Base-by-base conservation (phyloP, 2,329 filamentous ascomycete species). In the Pyrenochaeta sp. region DNA sequence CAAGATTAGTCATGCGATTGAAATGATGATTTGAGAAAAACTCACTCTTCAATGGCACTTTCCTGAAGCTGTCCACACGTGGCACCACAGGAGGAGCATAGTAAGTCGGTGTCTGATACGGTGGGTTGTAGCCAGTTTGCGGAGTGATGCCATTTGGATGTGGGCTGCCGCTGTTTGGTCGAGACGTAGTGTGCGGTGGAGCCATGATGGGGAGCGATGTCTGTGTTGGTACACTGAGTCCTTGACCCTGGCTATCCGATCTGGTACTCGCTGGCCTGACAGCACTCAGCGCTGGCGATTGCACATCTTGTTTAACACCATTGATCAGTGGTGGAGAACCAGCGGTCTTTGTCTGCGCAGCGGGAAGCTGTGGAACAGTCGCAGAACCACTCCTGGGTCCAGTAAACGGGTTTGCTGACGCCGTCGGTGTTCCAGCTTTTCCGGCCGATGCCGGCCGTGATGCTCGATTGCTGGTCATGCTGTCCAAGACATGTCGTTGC, bases 401-500 rank as follows among this genome's bases (percentile, higher is more conserved):
- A 27, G 51, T 57, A 40, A 73, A 72, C 3, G 69, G 71, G 51
- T 72, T 74, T 14, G 61, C 41, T 18, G 66, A 45, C 7, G 58
- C 55, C 31, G 58, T 51, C 12, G 69, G 66, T 14, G 71, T 70
- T 27, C 60, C 61, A 10, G 64, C 35, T 49, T 69, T 71, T 1
- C 65, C 71, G 33, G 65, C 56, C 30, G 71, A 68, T 7, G 58
- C 55, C 27, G 69, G 64, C 15, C 67, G 66, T 29, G 69, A 63
- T n/a, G 62, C 63, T 21, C 59, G 60, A 21, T 70, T 66, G 29
- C 75, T 78, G 48, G 78, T 80, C 66, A 81, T 78, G 53, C 81
- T 81, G 37, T 82, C 78, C 58, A 78, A 74, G 10, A 84, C 80
- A 58, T 82, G 76, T 36, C 79, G 77, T 63, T 82, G 79, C 64